Base-by-base conservation (phyloP, 352 stramenopile species). In the Lagenidium sp. region DNA sequence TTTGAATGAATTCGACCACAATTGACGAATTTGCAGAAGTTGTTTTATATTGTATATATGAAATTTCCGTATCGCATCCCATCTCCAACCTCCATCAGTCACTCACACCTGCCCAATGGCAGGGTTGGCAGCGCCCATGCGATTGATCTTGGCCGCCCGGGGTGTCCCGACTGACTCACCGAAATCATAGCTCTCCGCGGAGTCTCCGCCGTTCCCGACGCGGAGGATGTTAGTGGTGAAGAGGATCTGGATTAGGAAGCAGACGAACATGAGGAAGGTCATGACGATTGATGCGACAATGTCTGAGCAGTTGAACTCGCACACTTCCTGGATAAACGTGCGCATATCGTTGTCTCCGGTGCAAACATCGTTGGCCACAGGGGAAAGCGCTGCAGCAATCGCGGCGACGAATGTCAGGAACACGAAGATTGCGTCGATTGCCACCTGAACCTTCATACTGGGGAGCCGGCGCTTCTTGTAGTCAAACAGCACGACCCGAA, bases 271-370 rank as follows among this genome's bases (percentile, higher is more conserved):
- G 28, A 78, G 26, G 53, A 85, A 85, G 38, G 62, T 80, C 30
- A 64, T 58, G 18, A 68, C 55, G 22, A 82, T 56, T 11, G 69
- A 57, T 15, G 65, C 63, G 21, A 85, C 50, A 21, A 83, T 57
- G 42, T 78, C 70, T 16, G 60, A 64, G 56, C 73, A 85, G 49
- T 63, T 62, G 57, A 85, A 75, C n/a, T 69, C 60, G 47, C 73
- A 85, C 20, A 72, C 65, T 42, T 85, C 65, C 43, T 85, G 45
- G 35, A 85, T 49, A 25, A 80, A 43, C 13, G 38, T 55, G 59
- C 68, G 47, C 29, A 77, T 55, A 36, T 75, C 68, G 31, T 64
- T 60, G 18, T 58, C 51, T 31, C 60, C 66, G 3, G 71, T 73
- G 65, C 73, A 85, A 10, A 83, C 60, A 1, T 73, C 59, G 28